A percentile compares a stretch with the other conserved stretches of the same genome.
These are phyloP conservation scores for Coemansia sp. DNA, from an alignment of 192 early-diverging fungal genomes.

Conservation along the genomic window DNA sequence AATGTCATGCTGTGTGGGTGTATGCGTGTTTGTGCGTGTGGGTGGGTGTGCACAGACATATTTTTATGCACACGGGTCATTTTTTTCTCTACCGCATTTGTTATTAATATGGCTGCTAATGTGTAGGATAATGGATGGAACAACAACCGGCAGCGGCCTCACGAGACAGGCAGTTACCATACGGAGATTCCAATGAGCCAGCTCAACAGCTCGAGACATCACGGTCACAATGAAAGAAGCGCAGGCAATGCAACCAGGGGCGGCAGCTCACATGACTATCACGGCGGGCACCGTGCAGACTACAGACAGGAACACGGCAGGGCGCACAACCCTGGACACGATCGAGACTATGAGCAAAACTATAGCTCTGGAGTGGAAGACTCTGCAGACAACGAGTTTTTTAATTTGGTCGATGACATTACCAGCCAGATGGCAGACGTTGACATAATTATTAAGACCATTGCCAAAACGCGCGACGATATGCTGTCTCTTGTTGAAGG, in stretches of 20 bases:
- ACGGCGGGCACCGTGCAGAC: background rate
- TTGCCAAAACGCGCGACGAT: constrained; percentile 4
- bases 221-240: background rate
- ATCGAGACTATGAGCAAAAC: background rate
- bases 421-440: constrained; percentile 14
- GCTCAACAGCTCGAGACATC: background rate
- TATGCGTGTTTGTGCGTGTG: too few relatives aligned
- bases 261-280: background rate
- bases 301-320: background rate
- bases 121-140: constrained; percentile 1
- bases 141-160: background rate
- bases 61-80: too few relatives aligned
- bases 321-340: background rate
- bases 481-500: background rate
- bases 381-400: constrained; percentile 4
- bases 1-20: too few relatives aligned
- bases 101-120: background rate
- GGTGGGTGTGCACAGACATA: too few relatives aligned
- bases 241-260: background rate
- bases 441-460: constrained; percentile 8
- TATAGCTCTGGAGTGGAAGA: background rate
- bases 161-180: background rate
- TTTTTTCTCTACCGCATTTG: too few relatives aligned
- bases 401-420: constrained; percentile 9
- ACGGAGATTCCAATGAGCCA: background rate